Conservation (phyloP, 2,329 filamentous ascomycete species). For the Claviceps capensis region DNA sequence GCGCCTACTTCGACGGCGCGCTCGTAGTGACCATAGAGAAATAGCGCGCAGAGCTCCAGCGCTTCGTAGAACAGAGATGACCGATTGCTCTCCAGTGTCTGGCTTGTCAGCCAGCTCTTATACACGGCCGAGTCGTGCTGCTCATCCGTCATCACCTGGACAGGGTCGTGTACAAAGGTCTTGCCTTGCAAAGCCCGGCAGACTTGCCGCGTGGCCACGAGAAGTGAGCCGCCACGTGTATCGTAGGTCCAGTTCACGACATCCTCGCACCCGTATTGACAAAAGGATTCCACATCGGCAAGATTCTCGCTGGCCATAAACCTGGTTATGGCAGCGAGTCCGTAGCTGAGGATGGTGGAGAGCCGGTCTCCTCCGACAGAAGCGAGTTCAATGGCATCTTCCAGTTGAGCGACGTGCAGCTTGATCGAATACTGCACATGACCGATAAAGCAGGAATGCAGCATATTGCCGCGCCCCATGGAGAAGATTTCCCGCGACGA, state of each 20-base stretch:
- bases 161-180: conserved; percentile 37
- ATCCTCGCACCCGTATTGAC: conserved; percentile 59
- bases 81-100: conserved; percentile 44
- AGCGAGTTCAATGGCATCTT: conserved; percentile 52
- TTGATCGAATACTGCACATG: conserved; percentile 53
- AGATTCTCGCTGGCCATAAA: conserved; percentile 59
- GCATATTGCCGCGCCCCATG: conserved; percentile 52
- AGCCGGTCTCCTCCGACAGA: conserved; percentile 56
- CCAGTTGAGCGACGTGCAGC: conserved; percentile 44
- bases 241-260: conserved; percentile 60
- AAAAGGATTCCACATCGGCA: conserved; percentile 55
- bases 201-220: conserved; percentile 53
- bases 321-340: conserved; percentile 50
- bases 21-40: conserved; percentile 49
- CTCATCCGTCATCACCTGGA: conserved; percentile 52
- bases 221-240: conserved; percentile 54
- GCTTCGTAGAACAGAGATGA: conserved; percentile 56
- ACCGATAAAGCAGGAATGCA: conserved; percentile 56
- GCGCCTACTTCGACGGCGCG: conserved; percentile 44
- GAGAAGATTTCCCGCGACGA: conserved; percentile 50
- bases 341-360: conserved; percentile 58
- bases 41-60: conserved; percentile 48
- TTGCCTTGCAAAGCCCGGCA: conserved; percentile 63
- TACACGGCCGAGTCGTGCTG: conserved; percentile 46
- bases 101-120: conserved; percentile 42